phyloP scores from a whole-genome alignment of 2,329 filamentous ascomycete species.

The Paecilomyces sp. region DNA sequence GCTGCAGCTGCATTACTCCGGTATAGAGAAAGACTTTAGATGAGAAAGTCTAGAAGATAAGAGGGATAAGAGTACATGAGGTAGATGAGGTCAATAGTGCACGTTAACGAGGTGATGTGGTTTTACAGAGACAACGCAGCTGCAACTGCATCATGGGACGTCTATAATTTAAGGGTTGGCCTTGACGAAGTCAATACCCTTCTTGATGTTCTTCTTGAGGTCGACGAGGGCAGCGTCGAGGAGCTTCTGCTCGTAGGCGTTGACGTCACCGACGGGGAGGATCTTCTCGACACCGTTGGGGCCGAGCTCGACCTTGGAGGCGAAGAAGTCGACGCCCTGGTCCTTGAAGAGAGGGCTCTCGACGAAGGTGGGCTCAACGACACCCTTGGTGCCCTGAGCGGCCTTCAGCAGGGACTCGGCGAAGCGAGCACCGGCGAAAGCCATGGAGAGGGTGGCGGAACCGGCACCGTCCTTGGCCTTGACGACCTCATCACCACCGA shows the following conservation, averaged over 20 bases:
- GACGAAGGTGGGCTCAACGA: slow-evolving; percentile 93
- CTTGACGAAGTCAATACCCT: slow-evolving; percentile 67
- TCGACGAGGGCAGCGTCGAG: slow-evolving; percentile 73
- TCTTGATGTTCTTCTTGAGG: slow-evolving; percentile 73
- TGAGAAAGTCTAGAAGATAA: slow-evolving; percentile 3
- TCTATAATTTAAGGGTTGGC: slow-evolving; percentile 42
- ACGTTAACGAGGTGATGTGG: slow-evolving; percentile 13
- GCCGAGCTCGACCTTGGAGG: slow-evolving; percentile 90
- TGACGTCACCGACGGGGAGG: slow-evolving; percentile 75
- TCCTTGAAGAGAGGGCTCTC: slow-evolving; percentile 98
- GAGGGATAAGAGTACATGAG: slow-evolving; percentile 5
- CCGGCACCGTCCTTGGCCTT: slow-evolving; percentile 98
- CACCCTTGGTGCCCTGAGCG: slow-evolving; percentile 84
- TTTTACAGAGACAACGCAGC: slow-evolving; percentile 18
- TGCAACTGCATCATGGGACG: slow-evolving; percentile 11
- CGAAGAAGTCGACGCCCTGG: slow-evolving; percentile 95
- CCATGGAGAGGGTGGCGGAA: slow-evolving; percentile 97
- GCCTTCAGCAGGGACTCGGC: slow-evolving; percentile 93
- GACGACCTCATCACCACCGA: slow-evolving; percentile 98
- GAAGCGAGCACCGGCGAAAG: slow-evolving; percentile 80
- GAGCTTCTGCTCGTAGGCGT: slow-evolving; percentile 80
- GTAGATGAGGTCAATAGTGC: slow-evolving; percentile 1
- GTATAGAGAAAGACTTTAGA: slow-evolving; percentile 13
- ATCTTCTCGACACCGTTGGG: slow-evolving; percentile 95
- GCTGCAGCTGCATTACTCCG: slow-evolving; percentile 15